These are phyloP conservation scores for Talaromyces sp. DNA, from an alignment of 2,329 filamentous ascomycete genomes.

Conservation along the genomic window DNA sequence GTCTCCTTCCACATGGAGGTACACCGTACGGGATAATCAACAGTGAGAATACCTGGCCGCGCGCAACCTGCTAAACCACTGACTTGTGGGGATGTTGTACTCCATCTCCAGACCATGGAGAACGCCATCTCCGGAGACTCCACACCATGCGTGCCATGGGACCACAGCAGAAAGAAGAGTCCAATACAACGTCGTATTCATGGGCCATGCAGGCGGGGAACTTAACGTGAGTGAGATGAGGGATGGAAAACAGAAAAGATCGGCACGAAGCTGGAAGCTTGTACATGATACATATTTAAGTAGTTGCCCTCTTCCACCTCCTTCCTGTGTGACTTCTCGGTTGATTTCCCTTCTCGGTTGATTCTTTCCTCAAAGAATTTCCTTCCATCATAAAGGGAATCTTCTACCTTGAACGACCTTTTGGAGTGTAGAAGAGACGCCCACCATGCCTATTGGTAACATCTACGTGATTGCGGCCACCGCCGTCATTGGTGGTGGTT, in stretches of 20 bases:
- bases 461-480: slow-evolving; percentile 59
- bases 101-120: slow-evolving; percentile 9
- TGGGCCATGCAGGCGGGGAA: slow-evolving; percentile 12
- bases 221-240: not conserved
- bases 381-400: slow-evolving; percentile 4
- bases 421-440: slow-evolving; percentile 9
- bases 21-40: not conserved
- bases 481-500: slow-evolving; percentile 61
- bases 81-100: slow-evolving; percentile 1
- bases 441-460: slow-evolving; percentile 48
- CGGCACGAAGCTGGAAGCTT: not conserved
- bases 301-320: not conserved
- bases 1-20: slow-evolving; percentile 8
- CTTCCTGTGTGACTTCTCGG: not conserved
- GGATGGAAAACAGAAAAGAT: not conserved
- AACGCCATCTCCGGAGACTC: slow-evolving; percentile 5
- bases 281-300: slow-evolving; percentile 7
- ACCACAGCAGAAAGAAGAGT: not conserved
- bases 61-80: slow-evolving; percentile 7
- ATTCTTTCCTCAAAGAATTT: not conserved
- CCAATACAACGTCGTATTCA: slow-evolving; percentile 13
- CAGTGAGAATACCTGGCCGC: not conserved
- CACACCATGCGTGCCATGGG: slow-evolving; percentile 14
- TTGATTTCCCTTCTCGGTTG: not conserved
- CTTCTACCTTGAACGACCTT: not conserved